Evolutionary conservation across 129 eudicot genomes (phyloP).

Genomic region (Flaveria linearis): DNA sequence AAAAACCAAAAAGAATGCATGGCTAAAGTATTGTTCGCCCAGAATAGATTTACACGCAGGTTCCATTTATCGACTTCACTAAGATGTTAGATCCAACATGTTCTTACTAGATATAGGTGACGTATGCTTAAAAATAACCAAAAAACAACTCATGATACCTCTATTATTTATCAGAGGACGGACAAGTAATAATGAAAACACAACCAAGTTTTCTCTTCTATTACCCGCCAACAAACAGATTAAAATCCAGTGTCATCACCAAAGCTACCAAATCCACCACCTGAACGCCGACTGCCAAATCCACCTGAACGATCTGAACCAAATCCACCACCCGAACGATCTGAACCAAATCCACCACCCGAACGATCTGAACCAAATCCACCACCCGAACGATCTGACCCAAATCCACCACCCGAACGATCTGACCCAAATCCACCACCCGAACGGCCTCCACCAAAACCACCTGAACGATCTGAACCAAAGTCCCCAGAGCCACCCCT

Average conservation of each 20-base stretch:
- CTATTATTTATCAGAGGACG: slow-evolving; percentile 9
- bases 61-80: slow-evolving; percentile 9
- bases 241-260: slow-evolving; percentile 40
- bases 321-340: slow-evolving; percentile 29
- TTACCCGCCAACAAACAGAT: slow-evolving; percentile 26
- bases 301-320: slow-evolving; percentile 23
- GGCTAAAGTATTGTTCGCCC: slow-evolving; percentile 11
- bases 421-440: slow-evolving; percentile 29
- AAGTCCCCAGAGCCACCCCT: slow-evolving; percentile 38
- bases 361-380: slow-evolving; percentile 32
- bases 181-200: slow-evolving; percentile 19
- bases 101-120: slow-evolving; percentile 15
- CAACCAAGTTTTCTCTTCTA: slow-evolving; percentile 8
- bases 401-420: slow-evolving; percentile 30
- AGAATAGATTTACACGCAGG: slow-evolving; percentile 28
- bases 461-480: slow-evolving; percentile 39
- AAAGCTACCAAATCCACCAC: slow-evolving; percentile 36
- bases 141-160: slow-evolving; percentile 22
- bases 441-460: slow-evolving; percentile 31
- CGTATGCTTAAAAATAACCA: slow-evolving; percentile 13
- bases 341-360: slow-evolving; percentile 31
- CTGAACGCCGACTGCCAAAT: slow-evolving; percentile 20
- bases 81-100: slow-evolving; percentile 27
- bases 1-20: not conserved
- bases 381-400: slow-evolving; percentile 36